phyloP scores from a whole-genome alignment of 441 rosid genomes.

The Capsella rubella region DNA sequence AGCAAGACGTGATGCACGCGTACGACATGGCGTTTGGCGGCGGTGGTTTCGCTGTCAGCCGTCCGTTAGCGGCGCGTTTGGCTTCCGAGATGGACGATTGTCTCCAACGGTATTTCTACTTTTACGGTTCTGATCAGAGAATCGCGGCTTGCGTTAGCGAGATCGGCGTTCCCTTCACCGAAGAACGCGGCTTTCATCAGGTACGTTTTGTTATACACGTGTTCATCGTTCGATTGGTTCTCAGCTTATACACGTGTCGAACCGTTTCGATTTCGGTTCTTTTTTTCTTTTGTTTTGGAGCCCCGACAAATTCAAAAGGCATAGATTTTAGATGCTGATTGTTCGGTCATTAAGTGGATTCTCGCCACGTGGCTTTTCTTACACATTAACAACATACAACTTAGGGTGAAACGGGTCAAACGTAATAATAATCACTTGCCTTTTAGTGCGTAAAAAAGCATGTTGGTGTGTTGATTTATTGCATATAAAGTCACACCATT shows the following conservation, averaged over 20 bases:
- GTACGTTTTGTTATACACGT: slow-evolving; percentile 48
- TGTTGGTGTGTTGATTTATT: slow-evolving; percentile 12
- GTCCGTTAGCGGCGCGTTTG: slow-evolving; percentile 64
- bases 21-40: slow-evolving; percentile 93
- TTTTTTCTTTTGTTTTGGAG: slow-evolving; percentile 7
- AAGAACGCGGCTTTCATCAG: slow-evolving; percentile 85
- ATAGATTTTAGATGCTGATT: background rate
- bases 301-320: slow-evolving; percentile 35
- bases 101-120: slow-evolving; percentile 62
- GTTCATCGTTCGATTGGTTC: background rate
- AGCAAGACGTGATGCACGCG: slow-evolving; percentile 70
- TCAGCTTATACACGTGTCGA: slow-evolving; percentile 29
- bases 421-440: slow-evolving; percentile 35
- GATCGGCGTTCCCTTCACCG: slow-evolving; percentile 73
- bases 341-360: slow-evolving; percentile 8
- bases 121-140: slow-evolving; percentile 93
- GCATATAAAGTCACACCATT: background rate
- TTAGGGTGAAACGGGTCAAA: slow-evolving; percentile 10
- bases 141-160: slow-evolving; percentile 74
- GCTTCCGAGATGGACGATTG: slow-evolving; percentile 68
- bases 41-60: slow-evolving; percentile 82
- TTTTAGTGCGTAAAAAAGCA: slow-evolving; percentile 6
- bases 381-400: no score
- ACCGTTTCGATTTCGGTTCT: background rate
- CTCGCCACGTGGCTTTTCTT: slow-evolving; percentile 27